phyloP scores from a whole-genome alignment of 495 filamentous ascomycete genomes.

The Penicillium lividum region DNA sequence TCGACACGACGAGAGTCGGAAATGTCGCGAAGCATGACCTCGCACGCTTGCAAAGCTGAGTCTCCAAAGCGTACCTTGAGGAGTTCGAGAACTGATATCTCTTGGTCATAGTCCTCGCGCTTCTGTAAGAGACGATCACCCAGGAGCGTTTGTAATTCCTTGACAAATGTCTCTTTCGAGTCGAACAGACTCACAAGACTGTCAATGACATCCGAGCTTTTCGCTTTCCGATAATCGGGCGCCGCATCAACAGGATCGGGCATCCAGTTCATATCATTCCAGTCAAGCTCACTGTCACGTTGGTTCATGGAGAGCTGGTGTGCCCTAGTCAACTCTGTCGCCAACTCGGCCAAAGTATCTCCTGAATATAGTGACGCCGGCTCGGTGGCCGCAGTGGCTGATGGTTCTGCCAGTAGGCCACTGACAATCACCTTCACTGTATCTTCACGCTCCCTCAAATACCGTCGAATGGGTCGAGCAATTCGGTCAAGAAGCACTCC shows the following conservation, averaged over 20 bases:
- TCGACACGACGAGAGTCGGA: slow-evolving; percentile 78
- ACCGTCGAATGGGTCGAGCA: slow-evolving; percentile 77
- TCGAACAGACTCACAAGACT: slow-evolving; percentile 86
- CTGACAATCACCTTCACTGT: slow-evolving; percentile 84
- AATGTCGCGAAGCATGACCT: slow-evolving; percentile 97
- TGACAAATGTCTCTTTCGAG: slow-evolving; percentile 84
- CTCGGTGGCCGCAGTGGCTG: slow-evolving; percentile 44
- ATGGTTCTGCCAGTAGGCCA: slow-evolving; percentile 73
- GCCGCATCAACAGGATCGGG: slow-evolving; percentile 92
- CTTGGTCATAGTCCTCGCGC: slow-evolving; percentile 71
- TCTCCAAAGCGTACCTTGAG: slow-evolving; percentile 90
- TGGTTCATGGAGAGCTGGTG: slow-evolving; percentile 48
- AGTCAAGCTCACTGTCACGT: slow-evolving; percentile 73
- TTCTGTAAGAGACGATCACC: slow-evolving; percentile 77
- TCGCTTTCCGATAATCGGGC: slow-evolving; percentile 86
- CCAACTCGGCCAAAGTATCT: slow-evolving; percentile 72
- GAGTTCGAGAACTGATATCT: slow-evolving; percentile 78
- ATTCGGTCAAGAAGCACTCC: slow-evolving; percentile 88
- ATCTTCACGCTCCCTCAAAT: slow-evolving; percentile 91
- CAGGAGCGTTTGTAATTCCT: slow-evolving; percentile 84
- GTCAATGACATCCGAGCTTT: slow-evolving; percentile 87
- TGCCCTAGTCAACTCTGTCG: slow-evolving; percentile 68
- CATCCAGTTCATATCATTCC: slow-evolving; percentile 86
- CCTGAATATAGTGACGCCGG: slow-evolving; percentile 22
- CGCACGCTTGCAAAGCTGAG: slow-evolving; percentile 78